Percentiles rank a stretch among this genome's conserved stretches.
Evolutionary conservation across 176 grass and related monocot species (phyloP).

Genomic region (Hyparrhenia diplandra): DNA sequence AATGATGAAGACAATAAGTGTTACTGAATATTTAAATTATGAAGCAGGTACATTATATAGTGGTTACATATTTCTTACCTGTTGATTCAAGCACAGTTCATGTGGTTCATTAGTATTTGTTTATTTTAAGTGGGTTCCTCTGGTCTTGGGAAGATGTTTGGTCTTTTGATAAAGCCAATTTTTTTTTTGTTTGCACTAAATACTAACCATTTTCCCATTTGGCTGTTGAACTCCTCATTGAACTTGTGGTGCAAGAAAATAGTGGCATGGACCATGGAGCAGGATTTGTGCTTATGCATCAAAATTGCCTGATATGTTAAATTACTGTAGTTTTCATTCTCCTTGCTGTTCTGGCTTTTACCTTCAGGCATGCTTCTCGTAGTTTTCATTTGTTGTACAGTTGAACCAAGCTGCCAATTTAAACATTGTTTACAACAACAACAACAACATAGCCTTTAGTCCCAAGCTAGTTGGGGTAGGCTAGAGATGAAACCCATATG

Average conservation of each 20-base stretch:
- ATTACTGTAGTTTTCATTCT: background rate
- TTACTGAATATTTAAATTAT: slow-evolving; percentile 98
- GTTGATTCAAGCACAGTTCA: background rate
- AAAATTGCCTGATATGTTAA: background rate
- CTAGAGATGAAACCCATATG: too few relatives aligned
- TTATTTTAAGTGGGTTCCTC: background rate
- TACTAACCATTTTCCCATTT: background rate
- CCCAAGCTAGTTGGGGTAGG: too few relatives aligned
- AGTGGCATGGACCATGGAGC: slow-evolving; percentile 7
- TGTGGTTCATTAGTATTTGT: background rate
- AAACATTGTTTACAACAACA: background rate
- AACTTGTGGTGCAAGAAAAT: slow-evolving; percentile 11
- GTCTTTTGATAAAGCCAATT: background rate
- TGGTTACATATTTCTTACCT: background rate
- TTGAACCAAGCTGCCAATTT: slow-evolving; percentile 12
- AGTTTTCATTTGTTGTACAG: background rate
- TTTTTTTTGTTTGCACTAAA: slow-evolving; percentile 9
- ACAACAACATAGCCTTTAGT: too few relatives aligned
- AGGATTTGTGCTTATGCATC: background rate
- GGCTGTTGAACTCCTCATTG: slow-evolving; percentile 7
- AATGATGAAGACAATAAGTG: slow-evolving; percentile 99
- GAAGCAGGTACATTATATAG: slow-evolving; percentile 62
- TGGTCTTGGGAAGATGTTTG: slow-evolving; percentile 1
- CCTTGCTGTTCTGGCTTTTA: background rate
- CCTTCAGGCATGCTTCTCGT: background rate